Conservation (phyloP, 805 yeast species). For the Zygosaccharomyces siamensis region DNA sequence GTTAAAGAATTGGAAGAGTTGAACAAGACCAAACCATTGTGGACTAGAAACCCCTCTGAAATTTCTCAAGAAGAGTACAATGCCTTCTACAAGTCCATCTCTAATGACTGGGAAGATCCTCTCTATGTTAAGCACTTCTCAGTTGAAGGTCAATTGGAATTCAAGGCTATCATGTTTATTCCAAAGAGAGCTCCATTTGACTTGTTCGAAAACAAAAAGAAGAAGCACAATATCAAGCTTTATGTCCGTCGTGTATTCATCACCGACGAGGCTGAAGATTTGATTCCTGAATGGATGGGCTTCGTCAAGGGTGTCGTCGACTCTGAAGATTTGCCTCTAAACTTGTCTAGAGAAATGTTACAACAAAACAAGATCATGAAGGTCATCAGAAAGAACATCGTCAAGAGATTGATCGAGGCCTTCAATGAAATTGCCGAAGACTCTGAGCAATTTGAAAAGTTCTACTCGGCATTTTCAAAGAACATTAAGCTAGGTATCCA, state of each 20-base stretch:
- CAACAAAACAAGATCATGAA: conserved; percentile 99
- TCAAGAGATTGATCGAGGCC: conserved; percentile 96
- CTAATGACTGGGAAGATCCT: conserved; percentile 99
- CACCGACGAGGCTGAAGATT: conserved; percentile 98
- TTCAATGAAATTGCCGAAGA: conserved; percentile 99
- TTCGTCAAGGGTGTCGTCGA: conserved; percentile 99
- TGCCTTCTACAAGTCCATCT: conserved; percentile 97
- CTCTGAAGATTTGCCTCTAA: conserved; percentile 98
- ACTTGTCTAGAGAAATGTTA: conserved; percentile 99
- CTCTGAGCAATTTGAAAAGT: conserved; percentile 95
- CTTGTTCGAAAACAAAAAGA: conserved; percentile 96
- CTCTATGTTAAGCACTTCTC: conserved; percentile 99
- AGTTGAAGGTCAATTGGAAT: conserved; percentile 99
- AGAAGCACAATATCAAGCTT: conserved; percentile 97
- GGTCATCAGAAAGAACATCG: conserved; percentile 98
- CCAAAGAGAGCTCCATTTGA: conserved; percentile 99
- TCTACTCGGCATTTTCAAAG: conserved; percentile 97
- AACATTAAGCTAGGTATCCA: conserved; percentile 98
- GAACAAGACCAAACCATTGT: conserved; percentile 97
- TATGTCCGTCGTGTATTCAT: conserved; percentile 99
- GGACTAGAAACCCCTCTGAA: conserved; percentile 99
- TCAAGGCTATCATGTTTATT: conserved; percentile 93
- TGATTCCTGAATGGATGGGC: conserved; percentile 97
- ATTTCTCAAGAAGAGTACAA: conserved; percentile 98
- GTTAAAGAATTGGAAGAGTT: conserved; percentile 97